Base-by-base conservation (phyloP, 768 basidiomycete species). In the Strobilomyces echinocephalus region DNA sequence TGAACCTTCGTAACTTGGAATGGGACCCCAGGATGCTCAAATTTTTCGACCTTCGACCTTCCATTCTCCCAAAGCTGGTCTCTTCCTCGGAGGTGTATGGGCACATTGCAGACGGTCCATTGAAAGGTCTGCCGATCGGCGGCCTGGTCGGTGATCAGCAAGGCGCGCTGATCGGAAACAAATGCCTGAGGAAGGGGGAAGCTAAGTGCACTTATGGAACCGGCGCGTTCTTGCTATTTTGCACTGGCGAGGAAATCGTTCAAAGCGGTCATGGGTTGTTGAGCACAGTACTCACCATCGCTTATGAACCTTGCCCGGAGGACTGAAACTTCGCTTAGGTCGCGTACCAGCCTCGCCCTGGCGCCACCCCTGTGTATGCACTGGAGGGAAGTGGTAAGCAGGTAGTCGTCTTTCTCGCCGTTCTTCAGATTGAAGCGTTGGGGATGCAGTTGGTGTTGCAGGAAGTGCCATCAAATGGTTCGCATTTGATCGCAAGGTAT, bases 191-290 rank as follows among this genome's bases (percentile, higher is more conserved):
- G n/a, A 77, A 81, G 59, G 95, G 95, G 16, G 89, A 97, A 68
- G 95, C 95, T 3, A 99, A 99, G 73, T 97, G 94, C 72, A 99
- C 97, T 5, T 99, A 95, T 62, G 95, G 95, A 24, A 97, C 95
- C 2, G 95, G 97, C 30, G 93, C 93, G 35, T 99, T 99, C 77
- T 75, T 98, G 59, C 74, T 99, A 28, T 97, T 97, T 79, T 91
- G 90, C 73, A 97, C 97, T 1, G 97, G 95, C 3, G 74, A 74
- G 20, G 87, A 95, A 26, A 85, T 92, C 38, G 87, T 98, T 21
- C 77, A 86, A 67, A 95, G 92, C 62, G 76, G 72, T 28, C 87
- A 97, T 63, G 97, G 95, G 5, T 71, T 99, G 53, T 72, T 99
- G 63, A 92, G 87, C 60, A 97, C 97, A 2, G 91, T 90, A 59